Evolutionary conservation across 2,329 filamentous ascomycete genomes (phyloP).

Genomic region (Aciculosporium take): DNA sequence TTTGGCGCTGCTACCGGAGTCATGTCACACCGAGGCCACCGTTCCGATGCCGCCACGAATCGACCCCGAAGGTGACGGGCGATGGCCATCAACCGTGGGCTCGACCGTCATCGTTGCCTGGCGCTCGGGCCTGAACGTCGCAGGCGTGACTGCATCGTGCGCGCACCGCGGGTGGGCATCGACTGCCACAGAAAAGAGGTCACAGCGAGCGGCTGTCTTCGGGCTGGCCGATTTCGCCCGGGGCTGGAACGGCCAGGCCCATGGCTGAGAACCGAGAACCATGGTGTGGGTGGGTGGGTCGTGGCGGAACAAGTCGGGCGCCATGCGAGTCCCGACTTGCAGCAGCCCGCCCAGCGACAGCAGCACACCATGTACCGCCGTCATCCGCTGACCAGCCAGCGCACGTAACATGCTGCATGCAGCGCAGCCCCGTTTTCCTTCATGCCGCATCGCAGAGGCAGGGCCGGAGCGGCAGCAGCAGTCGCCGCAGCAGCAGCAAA

Average conservation of each 20-base stretch:
- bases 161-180: background rate
- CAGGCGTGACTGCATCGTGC: background rate
- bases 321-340: background rate
- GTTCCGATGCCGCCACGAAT: too few relatives aligned
- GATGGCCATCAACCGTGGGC: too few relatives aligned
- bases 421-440: background rate
- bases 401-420: background rate
- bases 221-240: background rate
- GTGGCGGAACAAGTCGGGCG: constrained; percentile 9
- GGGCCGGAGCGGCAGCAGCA: too few relatives aligned
- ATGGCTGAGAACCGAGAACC: too few relatives aligned
- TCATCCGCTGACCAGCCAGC: background rate
- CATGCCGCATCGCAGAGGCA: background rate
- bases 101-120: background rate
- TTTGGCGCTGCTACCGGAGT: too few relatives aligned
- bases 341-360: too few relatives aligned
- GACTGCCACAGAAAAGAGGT: too few relatives aligned
- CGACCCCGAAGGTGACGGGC: too few relatives aligned
- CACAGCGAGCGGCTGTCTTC: background rate
- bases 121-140: background rate
- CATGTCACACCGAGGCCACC: too few relatives aligned
- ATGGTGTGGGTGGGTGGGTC: background rate
- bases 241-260: too few relatives aligned
- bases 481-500: constrained; percentile 1
- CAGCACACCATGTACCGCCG: too few relatives aligned